Evolutionary conservation across 441 rosid species (phyloP), one percentile per base, ranked within the genome.

Genomic region (Brassica balearica): DNA sequence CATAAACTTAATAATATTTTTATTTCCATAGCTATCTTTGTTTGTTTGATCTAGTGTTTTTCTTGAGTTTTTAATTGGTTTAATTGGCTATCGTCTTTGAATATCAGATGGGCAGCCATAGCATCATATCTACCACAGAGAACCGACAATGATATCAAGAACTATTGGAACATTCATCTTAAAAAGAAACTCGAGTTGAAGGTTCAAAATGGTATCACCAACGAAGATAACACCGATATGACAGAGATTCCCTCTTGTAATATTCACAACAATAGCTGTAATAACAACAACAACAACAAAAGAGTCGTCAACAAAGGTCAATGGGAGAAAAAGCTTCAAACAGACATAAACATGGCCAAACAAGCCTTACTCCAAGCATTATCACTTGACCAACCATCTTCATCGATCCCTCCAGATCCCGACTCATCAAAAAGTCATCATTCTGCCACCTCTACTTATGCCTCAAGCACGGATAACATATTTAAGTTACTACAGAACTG

Each of bases 71-170:
- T n/a, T n/a, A n/a, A n/a, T n/a, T n/a, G n/a, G n/a, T n/a, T 14
- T 19, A 11, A 79, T 68, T 46, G 68, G 43, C 15, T 66, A 25
- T 71, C 3, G 14, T 66, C 25, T 72, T 27, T 63, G 59, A 34
- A 62, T 67, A 51, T 72, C 22, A 95, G 99, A 87, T 95, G 99
- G 99, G 99, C 99, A 15, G 99, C 99, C 55, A 95, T 95, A 87
- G 99, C 99, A 72, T 90, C 99, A 29, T 92, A 92, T 80, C 96
- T 95, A 68, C 99, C 99, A 7, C 97, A 91, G 64, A 84, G 98
- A 74, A 95, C 98, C 65, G 98, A 95, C 72, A 95, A 95, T 29
- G 99, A 95, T 74, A 90, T 95, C 79, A 95, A 95, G 89, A 95
- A 95, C 79, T 95, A 91, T 74, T 95, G 98, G 98, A 93, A 95